A percentile compares a stretch with the other conserved stretches of the same genome.
phyloP scores from a whole-genome alignment of 257 asterid genomes.

The Leonotis leonurus region DNA sequence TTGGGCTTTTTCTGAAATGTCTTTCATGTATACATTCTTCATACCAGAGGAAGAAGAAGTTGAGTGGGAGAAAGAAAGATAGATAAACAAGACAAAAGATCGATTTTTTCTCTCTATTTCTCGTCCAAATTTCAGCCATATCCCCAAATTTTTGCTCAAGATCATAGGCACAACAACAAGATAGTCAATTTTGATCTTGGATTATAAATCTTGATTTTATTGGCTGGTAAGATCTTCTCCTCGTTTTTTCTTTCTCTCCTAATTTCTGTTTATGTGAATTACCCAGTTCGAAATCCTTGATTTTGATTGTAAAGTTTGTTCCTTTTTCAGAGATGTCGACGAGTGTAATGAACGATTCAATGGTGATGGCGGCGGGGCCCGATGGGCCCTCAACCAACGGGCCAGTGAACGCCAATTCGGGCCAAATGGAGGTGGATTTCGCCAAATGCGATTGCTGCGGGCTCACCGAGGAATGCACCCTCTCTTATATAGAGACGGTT shows the following conservation, averaged over 20 bases:
- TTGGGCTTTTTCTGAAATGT: conserved; percentile 11
- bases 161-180: too few species aligned
- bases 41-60: conserved; percentile 50
- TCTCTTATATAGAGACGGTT: conserved; percentile 52
- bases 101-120: background rate
- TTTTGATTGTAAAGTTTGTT: conserved; percentile 9
- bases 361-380: conserved; percentile 36
- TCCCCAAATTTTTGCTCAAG: background rate
- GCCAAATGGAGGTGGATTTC: conserved; percentile 51
- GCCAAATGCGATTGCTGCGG: conserved; percentile 91
- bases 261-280: background rate
- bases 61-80: conserved; percentile 72
- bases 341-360: conserved; percentile 40
- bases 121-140: background rate
- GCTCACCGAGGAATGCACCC: conserved; percentile 81
- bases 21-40: conserved; percentile 34
- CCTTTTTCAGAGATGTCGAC: conserved; percentile 44
- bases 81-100: background rate
- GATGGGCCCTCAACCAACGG: conserved; percentile 29
- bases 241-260: too few species aligned
- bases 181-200: too few species aligned
- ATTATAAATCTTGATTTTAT: conserved; percentile 15
- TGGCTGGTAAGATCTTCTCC: conserved; percentile 36
- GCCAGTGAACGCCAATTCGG: conserved; percentile 15
- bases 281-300: background rate